phyloP scores from a whole-genome alignment of 2,329 filamentous ascomycete species.

The Verticillium dahliae region DNA sequence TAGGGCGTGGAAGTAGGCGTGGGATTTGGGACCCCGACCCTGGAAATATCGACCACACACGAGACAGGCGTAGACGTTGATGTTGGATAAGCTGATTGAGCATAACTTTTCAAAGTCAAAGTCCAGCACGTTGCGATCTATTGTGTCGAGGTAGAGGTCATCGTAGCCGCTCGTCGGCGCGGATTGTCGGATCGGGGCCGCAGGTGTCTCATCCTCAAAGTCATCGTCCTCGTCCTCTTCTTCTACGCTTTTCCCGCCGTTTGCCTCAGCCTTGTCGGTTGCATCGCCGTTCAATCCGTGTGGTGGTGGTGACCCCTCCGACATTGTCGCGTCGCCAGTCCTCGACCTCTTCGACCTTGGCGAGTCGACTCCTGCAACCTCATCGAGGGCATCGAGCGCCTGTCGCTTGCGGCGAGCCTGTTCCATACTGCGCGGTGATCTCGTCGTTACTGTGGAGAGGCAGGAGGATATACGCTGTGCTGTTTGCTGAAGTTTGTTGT shows the following conservation, averaged over 20 bases:
- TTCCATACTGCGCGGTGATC: slow-evolving; percentile 1
- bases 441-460: neutral
- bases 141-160: slow-evolving; percentile 96
- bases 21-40: slow-evolving; percentile 85
- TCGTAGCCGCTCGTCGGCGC: slow-evolving; percentile 84
- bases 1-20: slow-evolving; percentile 95
- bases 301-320: slow-evolving; percentile 19
- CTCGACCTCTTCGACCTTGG: slow-evolving; percentile 55
- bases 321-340: slow-evolving; percentile 31
- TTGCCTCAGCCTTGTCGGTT: slow-evolving; percentile 2
- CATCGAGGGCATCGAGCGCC: slow-evolving; percentile 54
- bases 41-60: slow-evolving; percentile 98
- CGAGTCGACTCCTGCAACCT: slow-evolving; percentile 45
- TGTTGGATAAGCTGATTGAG: slow-evolving; percentile 91
- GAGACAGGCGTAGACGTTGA: slow-evolving; percentile 96
- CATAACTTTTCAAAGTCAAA: slow-evolving; percentile 99
- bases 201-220: slow-evolving; percentile 22
- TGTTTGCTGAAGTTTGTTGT: neutral
- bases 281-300: slow-evolving; percentile 12
- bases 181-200: slow-evolving; percentile 58
- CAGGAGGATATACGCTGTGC: neutral
- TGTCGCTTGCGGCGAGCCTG: slow-evolving; percentile 43
- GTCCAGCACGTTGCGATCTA: slow-evolving; percentile 86
- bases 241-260: slow-evolving; percentile 3
- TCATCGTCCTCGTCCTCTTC: slow-evolving; percentile 4